phyloP scores from a whole-genome alignment of 1,284 basidiomycete species.

The Papiliotrema nemorosa region DNA sequence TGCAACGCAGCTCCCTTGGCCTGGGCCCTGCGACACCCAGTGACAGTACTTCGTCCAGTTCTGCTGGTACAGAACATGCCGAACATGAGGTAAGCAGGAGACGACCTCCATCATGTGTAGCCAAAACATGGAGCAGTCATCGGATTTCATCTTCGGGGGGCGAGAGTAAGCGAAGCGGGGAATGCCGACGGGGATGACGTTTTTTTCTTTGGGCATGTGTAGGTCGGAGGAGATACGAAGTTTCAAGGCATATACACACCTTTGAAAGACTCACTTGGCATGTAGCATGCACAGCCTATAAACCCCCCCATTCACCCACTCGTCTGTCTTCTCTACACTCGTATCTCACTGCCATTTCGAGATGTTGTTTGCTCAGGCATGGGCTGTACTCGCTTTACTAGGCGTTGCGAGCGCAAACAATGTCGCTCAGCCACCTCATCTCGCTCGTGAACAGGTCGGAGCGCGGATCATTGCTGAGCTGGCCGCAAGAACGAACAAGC shows the following conservation, averaged over 20 bases:
- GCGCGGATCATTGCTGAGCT: conserved; percentile 1
- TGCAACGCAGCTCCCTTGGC: no score
- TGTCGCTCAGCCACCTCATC: not conserved
- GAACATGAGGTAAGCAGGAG: no score
- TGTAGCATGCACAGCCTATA: not conserved
- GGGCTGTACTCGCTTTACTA: not conserved
- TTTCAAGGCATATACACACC: not conserved
- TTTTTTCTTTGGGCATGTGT: not conserved
- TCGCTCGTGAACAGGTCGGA: not conserved
- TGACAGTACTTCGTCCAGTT: no score
- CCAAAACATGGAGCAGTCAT: no score
- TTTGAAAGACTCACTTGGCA: not conserved
- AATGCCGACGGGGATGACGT: not conserved
- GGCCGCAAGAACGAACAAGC: not conserved
- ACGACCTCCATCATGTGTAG: no score
- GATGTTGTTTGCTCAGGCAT: not conserved
- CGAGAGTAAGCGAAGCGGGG: no score
- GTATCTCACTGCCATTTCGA: not conserved
- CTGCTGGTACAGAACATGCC: no score
- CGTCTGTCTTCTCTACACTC: not conserved
- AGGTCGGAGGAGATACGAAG: not conserved
- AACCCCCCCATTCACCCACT: not conserved
- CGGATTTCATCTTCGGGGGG: no score
- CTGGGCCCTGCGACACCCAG: no score
- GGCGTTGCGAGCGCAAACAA: not conserved